Base-by-base conservation (phyloP, 352 stramenopile species). In the Pilasporangium apinafurcum region DNA sequence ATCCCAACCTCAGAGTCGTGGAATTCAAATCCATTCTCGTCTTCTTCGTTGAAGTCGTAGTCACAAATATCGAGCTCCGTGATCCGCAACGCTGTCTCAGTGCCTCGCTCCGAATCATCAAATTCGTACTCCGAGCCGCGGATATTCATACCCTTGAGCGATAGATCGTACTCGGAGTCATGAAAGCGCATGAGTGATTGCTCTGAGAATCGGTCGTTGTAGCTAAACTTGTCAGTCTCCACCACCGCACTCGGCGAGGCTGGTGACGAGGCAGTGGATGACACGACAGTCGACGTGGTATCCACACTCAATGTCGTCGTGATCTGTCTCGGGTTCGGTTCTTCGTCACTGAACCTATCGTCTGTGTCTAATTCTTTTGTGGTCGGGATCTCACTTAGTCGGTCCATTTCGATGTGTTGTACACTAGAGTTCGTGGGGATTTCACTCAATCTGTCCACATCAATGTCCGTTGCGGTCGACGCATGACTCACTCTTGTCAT, bases 101-200 rank as follows among this genome's bases (percentile, higher is more conserved):
- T 14, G 18, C 35, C 30, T 1, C 42, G 27, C 4, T 55, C 39
- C 3, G 52, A 29, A 2, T 50, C 48, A 5, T 58, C 50, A 8
- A 54, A 42, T 1, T 48, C 50, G 34, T 29, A 17, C 14, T 38
- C 33, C 28, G 43, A 35, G 13, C 44, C 44, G 35, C 38, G 29
- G n/a, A 52, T 52, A 16, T n/a, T 20, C 37, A 59, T 27, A 17
- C 61, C 67, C 39, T 66, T 60, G 27, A 79, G 48, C 1, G 64
- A 58, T 20, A 86, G 45, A 3, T 72, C 54, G 40, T 72, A 86
- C 38, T 79, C 70, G 12, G 67, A 82, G 59, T 86, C 73, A 54
- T 86, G 69, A 55, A 86, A 83, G 35, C 44, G 27, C 4, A 35
- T 26, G 2, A 52, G 16, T 4, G 44, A 52, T 20, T 37, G 36